Conservation (phyloP, 495 filamentous ascomycete genomes). For the Talaromyces trachyspermus region DNA sequence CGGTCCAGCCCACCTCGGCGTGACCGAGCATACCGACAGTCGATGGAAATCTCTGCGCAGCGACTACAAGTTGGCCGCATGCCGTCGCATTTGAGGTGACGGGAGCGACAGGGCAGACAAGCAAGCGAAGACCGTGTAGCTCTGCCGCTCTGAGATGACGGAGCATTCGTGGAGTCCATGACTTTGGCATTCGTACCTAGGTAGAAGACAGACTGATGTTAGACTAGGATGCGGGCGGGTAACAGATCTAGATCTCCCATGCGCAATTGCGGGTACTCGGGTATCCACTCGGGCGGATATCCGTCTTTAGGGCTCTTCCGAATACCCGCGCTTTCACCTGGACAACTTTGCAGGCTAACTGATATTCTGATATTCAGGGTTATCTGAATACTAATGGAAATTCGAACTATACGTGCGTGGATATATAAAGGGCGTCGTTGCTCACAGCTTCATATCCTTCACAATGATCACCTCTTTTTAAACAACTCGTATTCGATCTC, state of each 20-base stretch:
- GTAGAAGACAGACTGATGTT: too few species aligned
- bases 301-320: too few species aligned
- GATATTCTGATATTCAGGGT: too few species aligned
- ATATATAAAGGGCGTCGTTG: too few species aligned
- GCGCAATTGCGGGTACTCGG: background rate
- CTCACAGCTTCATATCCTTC: too few species aligned
- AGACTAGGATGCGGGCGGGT: too few species aligned
- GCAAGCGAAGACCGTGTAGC: slow-evolving; percentile 16
- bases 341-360: too few species aligned
- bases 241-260: background rate
- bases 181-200: background rate
- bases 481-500: background rate
- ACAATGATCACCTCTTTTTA: too few species aligned
- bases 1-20: slow-evolving; percentile 43
- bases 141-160: background rate
- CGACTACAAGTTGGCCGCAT: slow-evolving; percentile 18
- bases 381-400: too few species aligned
- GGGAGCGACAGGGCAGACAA: slow-evolving; percentile 18
- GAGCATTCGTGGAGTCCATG: background rate
- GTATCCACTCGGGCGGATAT: background rate
- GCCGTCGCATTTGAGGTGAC: slow-evolving; percentile 22
- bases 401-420: too few species aligned
- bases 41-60: slow-evolving; percentile 31
- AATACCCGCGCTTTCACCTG: too few species aligned
- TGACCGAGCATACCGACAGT: slow-evolving; percentile 43